Evolutionary conservation across 108 stramenopile genomes (phyloP), one percentile per base, ranked within the genome.

Genomic region (Cyclotella atomus): DNA sequence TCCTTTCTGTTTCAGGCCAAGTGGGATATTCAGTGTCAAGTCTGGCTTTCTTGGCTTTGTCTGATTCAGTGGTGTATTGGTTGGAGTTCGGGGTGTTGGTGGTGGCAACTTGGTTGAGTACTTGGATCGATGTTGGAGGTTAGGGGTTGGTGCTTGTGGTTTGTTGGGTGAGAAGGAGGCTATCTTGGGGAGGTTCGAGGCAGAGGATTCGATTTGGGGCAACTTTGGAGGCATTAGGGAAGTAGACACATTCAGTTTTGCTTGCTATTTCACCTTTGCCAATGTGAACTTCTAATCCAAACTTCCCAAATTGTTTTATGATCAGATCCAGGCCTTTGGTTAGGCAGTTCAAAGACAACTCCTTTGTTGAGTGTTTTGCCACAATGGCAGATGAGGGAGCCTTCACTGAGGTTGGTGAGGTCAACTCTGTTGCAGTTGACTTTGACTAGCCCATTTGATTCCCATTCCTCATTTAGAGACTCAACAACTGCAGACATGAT

Each of bases 171-270:
- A 49, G 47, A 49, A 19, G n/a, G 47, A 49, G 47, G n/a, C 16
- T n/a, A 4, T 49, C n/a, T 12, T 12, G 17, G 10, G 47, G 47
- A 17, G 12, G 38, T 12, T 49, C n/a, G 47, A 10, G n/a, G n/a
- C 23, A 17, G 50, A 23, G 50, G 20, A 7, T 8, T 32, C 2
- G 25, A 23, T 19, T 28, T 56, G 55, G 55, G 27, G 55, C 4
- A 44, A 41, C 21, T 34, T 27, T 15, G 53, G 50, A 52, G 53
- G 50, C 47, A n/a, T 24, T 19, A 16, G 70, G 50, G 9, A 68
- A 50, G 67, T 43, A 71, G 0, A 71, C 28, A 32, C 35, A 36
- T 54, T 73, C 72, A 7, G 72, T 73, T 64, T 73, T 73, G 0
- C 45, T 3, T 15, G 28, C 15, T 25, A 44, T 20, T 2, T 27